phyloP scores from a whole-genome alignment of 352 stramenopile species.

The Phytophthora megakarya region DNA sequence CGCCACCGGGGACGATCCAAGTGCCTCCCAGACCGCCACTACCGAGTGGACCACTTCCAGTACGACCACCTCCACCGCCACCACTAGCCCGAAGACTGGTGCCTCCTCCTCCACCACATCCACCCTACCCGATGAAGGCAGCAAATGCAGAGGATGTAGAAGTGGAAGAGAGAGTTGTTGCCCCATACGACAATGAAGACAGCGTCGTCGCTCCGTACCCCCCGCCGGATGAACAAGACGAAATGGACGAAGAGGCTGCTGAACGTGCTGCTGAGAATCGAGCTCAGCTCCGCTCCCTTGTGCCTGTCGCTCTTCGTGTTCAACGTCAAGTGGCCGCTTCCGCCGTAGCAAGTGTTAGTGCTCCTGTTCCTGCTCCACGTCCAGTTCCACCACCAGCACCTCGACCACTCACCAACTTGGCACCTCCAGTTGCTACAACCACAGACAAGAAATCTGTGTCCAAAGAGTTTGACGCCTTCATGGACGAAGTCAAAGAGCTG shows the following conservation, averaged over 20 bases:
- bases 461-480: conserved; percentile 72
- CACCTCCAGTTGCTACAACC: conserved; percentile 6
- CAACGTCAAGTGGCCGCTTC: conserved; percentile 37
- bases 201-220: conserved; percentile 16
- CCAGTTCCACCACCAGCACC: conserved; percentile 18
- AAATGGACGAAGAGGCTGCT: conserved; percentile 39
- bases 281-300: conserved; percentile 54
- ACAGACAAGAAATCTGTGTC: conserved; percentile 36
- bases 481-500: conserved; percentile 66
- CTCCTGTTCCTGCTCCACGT: conserved; percentile 19
- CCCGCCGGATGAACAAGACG: not conserved
- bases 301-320: conserved; percentile 64
- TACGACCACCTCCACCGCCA: conserved; percentile 48
- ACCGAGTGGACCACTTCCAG: conserved; percentile 41
- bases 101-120: conserved; percentile 17
- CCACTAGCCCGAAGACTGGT: conserved; percentile 16
- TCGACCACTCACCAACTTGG: conserved; percentile 8
- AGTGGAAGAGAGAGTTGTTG: conserved; percentile 35
- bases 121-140: not conserved
- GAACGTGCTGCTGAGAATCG: conserved; percentile 44
- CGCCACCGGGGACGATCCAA: conserved; percentile 65
- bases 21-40: conserved; percentile 62
- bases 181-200: conserved; percentile 33
- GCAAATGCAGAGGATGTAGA: not conserved
- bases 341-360: conserved; percentile 5